Percentiles rank a stretch among this genome's conserved stretches.
Evolutionary conservation across 2,329 filamentous ascomycete species (phyloP).

Genomic region (Colletotrichum nymphaeae): DNA sequence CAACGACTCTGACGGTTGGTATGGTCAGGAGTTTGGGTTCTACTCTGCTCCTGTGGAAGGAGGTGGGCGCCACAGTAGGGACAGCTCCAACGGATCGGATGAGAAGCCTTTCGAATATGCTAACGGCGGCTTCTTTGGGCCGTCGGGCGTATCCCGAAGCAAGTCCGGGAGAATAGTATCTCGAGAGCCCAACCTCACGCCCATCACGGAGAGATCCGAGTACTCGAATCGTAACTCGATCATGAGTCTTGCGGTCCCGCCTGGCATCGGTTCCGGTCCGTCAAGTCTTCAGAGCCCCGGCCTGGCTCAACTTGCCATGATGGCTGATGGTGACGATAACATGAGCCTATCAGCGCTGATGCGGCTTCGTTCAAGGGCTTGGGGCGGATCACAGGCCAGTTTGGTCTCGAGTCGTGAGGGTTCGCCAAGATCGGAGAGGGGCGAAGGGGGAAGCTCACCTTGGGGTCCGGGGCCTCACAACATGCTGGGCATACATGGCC

Average conservation of each 20-base stretch:
- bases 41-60: constrained; percentile 73
- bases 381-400: constrained; percentile 84
- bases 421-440: constrained; percentile 61
- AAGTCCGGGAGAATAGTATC: constrained; percentile 80
- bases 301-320: constrained; percentile 80
- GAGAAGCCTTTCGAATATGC: constrained; percentile 67
- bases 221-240: constrained; percentile 95
- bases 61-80: constrained; percentile 55
- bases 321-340: constrained; percentile 68
- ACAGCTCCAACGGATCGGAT: constrained; percentile 49
- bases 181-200: constrained; percentile 91
- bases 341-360: constrained; percentile 80
- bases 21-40: constrained; percentile 96
- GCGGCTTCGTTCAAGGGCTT: constrained; percentile 79
- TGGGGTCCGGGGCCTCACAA: constrained; percentile 41
- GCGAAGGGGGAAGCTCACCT: constrained; percentile 59
- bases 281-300: constrained; percentile 76
- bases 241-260: constrained; percentile 75
- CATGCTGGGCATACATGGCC: constrained; percentile 38
- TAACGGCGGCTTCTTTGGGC: constrained; percentile 91
- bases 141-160: constrained; percentile 75
- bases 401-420: constrained; percentile 66
- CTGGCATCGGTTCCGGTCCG: constrained; percentile 49
- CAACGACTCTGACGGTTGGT: constrained; percentile 92
- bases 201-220: constrained; percentile 95